Conservation (phyloP, 768 basidiomycete species). For the Suillus spraguei region DNA sequence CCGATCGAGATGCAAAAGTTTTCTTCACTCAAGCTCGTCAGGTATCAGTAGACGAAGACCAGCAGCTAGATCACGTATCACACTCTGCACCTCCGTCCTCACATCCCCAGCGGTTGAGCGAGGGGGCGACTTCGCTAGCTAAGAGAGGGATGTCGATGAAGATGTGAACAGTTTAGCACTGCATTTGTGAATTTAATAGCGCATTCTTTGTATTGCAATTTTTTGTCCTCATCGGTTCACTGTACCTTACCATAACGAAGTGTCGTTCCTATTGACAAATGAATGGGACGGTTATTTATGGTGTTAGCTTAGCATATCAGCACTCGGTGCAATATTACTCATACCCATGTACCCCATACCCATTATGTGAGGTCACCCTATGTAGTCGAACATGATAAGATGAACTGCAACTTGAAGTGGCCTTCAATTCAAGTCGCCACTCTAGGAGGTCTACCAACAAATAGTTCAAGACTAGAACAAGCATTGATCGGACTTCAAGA, state of each 20-base stretch:
- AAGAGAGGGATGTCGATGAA: conserved; percentile 16
- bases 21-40: conserved; percentile 92
- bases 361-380: not conserved
- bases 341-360: not conserved
- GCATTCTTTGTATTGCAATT: not conserved
- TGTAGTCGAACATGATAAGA: not conserved
- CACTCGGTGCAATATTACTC: not conserved
- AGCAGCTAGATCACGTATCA: conserved; percentile 25
- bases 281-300: not conserved
- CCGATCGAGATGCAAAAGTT: conserved; percentile 73
- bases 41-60: conserved; percentile 36
- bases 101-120: conserved; percentile 31
- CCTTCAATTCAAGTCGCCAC: not conserved
- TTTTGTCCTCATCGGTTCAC: not conserved
- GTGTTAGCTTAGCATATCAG: not conserved
- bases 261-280: not conserved
- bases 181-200: not conserved
- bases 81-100: conserved; percentile 33
- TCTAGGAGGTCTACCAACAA: too few relatives aligned
- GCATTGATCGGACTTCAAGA: too few relatives aligned
- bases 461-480: too few relatives aligned
- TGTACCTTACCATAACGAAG: not conserved
- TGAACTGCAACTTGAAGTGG: not conserved
- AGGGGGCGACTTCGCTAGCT: conserved; percentile 15
- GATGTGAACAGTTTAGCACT: not conserved